Conservation (phyloP, 208 protist genomes). For the Leishmania gerbilli region DNA sequence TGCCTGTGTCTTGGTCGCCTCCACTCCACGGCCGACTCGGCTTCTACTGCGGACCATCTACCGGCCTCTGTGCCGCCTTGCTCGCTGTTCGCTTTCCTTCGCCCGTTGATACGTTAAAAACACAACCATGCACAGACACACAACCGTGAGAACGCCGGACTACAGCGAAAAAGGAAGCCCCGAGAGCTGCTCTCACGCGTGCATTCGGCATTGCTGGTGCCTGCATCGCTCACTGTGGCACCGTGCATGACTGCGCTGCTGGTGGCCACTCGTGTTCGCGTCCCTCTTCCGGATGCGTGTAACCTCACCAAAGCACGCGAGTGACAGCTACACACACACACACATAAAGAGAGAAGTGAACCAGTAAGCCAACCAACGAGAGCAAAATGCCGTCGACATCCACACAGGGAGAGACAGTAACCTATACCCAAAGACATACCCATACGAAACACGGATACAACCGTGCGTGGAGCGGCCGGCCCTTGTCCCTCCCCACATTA, state of each 20-base stretch:
- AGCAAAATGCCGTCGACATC: neutral
- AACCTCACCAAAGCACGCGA: neutral
- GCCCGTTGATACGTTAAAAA: neutral
- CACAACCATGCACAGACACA: neutral
- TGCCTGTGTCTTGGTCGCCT: neutral
- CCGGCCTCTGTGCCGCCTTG: neutral
- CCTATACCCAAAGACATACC: neutral
- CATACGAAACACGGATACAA: neutral
- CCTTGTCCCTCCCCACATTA: neutral
- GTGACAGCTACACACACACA: neutral
- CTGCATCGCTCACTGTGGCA: neutral
- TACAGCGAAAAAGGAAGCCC: neutral
- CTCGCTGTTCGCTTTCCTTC: neutral
- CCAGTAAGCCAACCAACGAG: no score
- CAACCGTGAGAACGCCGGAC: neutral
- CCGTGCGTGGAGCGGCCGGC: neutral
- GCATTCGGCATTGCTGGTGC: neutral
- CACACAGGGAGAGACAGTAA: neutral
- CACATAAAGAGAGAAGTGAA: neutral
- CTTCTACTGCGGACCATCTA: no score
- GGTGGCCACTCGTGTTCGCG: neutral
- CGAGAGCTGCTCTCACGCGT: neutral
- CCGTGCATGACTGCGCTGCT: neutral
- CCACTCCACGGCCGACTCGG: neutral
- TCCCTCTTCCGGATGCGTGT: neutral